Percentiles rank a stretch among this genome's conserved stretches.
Conservation (phyloP, 441 rosid genomes). For the Dalechampia spathulata region DNA sequence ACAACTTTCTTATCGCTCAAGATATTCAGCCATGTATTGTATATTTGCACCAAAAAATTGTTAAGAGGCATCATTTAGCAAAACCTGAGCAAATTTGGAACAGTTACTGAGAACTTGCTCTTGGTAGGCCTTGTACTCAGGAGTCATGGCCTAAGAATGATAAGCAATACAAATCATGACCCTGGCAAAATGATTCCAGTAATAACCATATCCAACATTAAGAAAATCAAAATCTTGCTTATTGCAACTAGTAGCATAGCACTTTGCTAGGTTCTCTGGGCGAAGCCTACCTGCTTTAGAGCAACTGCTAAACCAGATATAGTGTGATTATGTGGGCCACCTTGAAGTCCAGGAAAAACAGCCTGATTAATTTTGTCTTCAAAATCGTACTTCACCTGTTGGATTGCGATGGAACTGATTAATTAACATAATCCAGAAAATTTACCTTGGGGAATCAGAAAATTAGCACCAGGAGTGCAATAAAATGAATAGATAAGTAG, state of each 20-base stretch:
- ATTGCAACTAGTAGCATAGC: not conserved
- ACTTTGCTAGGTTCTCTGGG: not conserved
- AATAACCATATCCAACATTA: not conserved
- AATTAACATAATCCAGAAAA: not conserved
- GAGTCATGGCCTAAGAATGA: conserved; percentile 49
- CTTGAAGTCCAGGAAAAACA: conserved; percentile 98
- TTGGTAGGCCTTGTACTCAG: conserved; percentile 90
- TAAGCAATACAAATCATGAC: conserved; percentile 14
- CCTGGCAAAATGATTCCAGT: conserved; percentile 1
- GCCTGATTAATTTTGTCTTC: conserved; percentile 95
- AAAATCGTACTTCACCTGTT: conserved; percentile 77
- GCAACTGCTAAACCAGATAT: conserved; percentile 92
- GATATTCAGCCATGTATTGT: not conserved
- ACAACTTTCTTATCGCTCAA: conserved; percentile 10
- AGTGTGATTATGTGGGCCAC: conserved; percentile 97
- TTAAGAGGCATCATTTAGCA: conserved; percentile 2
- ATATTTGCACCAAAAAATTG: conserved; percentile 5
- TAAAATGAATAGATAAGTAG: not conserved
- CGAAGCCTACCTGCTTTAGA: conserved; percentile 66
- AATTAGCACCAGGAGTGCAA: not conserved
- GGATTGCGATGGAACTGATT: conserved; percentile 19
- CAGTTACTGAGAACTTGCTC: conserved; percentile 84
- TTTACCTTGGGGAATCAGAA: not conserved
- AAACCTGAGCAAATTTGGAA: conserved; percentile 77
- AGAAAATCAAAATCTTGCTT: conserved; percentile 1